Base-by-base conservation (phyloP, 345 rosid genomes). In the Jatropha curcas region DNA sequence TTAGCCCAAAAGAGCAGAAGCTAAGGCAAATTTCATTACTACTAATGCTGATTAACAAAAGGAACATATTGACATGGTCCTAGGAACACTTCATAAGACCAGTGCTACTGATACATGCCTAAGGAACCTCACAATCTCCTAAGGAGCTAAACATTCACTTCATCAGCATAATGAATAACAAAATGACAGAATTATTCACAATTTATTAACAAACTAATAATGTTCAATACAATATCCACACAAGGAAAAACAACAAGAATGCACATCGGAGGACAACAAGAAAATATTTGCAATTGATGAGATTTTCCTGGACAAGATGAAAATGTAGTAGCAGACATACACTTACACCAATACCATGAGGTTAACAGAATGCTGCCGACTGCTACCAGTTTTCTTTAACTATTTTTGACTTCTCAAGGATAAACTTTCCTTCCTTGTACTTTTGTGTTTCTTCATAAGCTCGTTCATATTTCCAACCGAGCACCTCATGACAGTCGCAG, bases 401-500 rank as follows among this genome's bases (percentile, higher is more conserved):
- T 11, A 75, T 68, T 51, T 75, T 75, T 30, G 63, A 68, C 61
- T 68, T 75, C 63, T 75, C 78, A 33, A 75, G 78, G 13, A 75
- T 52, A 69, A 75, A 68, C 33, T 68, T 75, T 28, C 78, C 78
- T 68, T 75, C 78, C 24, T 75, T 75, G 63, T 75, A 75, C 33
- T 52, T 68, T 17, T 75, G 73, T 51, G 63, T 52, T 72, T 72
- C 70, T 31, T 75, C 78, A 16, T 68, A 75, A 27, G 63, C 78
- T 75, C 73, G 68, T 61, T 68, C 78, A 39, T 75, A 75, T 60
- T 75, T 75, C 78, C 78, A 75, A 35, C 78, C 78, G 17, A 75
- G 68, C 27, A 75, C 78, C 50, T 51, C 73, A 8, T 20, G 62
- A 61, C 73, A 75, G 53, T 75, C 78, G 5, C 61, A 35, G 63